Evolutionary conservation across 1,284 basidiomycete species (phyloP), one percentile per base, ranked within the genome.

Genomic region (Bjerkandera adusta): DNA sequence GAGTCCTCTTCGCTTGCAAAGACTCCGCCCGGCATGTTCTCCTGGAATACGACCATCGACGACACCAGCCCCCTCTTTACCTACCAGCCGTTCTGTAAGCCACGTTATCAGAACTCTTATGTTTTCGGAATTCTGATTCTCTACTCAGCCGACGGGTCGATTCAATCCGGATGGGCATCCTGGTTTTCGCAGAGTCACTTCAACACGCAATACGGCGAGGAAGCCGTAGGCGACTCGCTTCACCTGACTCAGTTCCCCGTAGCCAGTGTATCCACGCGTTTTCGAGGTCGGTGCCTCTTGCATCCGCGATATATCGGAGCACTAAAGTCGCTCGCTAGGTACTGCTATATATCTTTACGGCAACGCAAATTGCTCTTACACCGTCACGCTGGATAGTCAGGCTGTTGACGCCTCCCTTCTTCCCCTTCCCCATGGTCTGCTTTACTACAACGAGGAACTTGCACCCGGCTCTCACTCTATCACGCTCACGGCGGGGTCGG

Each of bases 41-140:
- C 33, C 11, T 52, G 47, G 46, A 52, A 52, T 18, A 45, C 42
- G 7, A 48, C 47, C 5, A 45, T 52, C 25, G 50, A 52, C 20
- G 50, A 52, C 26, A 44, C 50, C 8, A 52, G 50, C 27, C 22
- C 50, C 5, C 26, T 46, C 16, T 29, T 52, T 12, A 25, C 26
- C 7, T 52, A 39, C 38, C 24, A 11, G 7, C 50, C 50, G 3
- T 52, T 44, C 33, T 44, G 50, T 52, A 33, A 29, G 49, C 32
- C n/a, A 13, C 8, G 2, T 29, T 6, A 7, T 12, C 18, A n/a
- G 15, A 15, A 10, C n/a, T 30, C 29, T n/a, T n/a, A 4, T 36
- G n/a, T 20, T 25, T 20, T 16, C 21, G 18, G 32, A 5, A 27
- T 13, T 13, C 20, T 4, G 27, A 5, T 22, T 10, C 21, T 20